Evolutionary conservation across 2,329 filamentous ascomycete species (phyloP).

Genomic region (Hymenoscyphus albidus): DNA sequence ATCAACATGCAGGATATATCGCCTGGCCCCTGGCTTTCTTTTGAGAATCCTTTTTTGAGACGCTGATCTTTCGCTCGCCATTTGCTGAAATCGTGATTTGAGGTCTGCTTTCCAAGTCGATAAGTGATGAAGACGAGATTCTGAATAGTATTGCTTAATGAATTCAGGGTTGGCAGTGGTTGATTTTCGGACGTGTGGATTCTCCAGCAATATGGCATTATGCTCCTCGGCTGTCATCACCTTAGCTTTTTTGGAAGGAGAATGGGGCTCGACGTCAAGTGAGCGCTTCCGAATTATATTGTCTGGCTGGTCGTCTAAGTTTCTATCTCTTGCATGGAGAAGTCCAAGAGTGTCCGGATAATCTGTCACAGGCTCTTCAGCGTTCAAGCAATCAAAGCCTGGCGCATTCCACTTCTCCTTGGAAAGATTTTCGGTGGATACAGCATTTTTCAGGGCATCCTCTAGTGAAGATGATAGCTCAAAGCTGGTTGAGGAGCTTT

Average conservation of each 20-base stretch:
- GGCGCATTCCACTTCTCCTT: neutral
- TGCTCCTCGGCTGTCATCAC: slow-evolving; percentile 83
- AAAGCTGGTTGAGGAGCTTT: slow-evolving; percentile 28
- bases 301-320: neutral
- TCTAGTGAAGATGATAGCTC: slow-evolving; percentile 35
- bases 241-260: slow-evolving; percentile 25
- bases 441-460: slow-evolving; percentile 30
- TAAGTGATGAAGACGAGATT: slow-evolving; percentile 90
- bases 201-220: slow-evolving; percentile 77
- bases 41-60: slow-evolving; percentile 46
- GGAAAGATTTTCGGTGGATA: neutral
- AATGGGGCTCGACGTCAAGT: slow-evolving; percentile 15
- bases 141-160: slow-evolving; percentile 88
- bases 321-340: neutral
- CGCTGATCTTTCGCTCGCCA: slow-evolving; percentile 65
- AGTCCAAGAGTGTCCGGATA: neutral
- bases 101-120: slow-evolving; percentile 96
- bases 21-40: slow-evolving; percentile 58
- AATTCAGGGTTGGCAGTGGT: slow-evolving; percentile 93
- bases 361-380: neutral
- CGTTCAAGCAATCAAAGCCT: neutral
- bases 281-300: slow-evolving; percentile 12
- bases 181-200: slow-evolving; percentile 81
- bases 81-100: slow-evolving; percentile 79
- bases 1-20: slow-evolving; percentile 92